Conservation (phyloP, 192 early-diverging fungal species). For the Glomus cerebriforme region DNA sequence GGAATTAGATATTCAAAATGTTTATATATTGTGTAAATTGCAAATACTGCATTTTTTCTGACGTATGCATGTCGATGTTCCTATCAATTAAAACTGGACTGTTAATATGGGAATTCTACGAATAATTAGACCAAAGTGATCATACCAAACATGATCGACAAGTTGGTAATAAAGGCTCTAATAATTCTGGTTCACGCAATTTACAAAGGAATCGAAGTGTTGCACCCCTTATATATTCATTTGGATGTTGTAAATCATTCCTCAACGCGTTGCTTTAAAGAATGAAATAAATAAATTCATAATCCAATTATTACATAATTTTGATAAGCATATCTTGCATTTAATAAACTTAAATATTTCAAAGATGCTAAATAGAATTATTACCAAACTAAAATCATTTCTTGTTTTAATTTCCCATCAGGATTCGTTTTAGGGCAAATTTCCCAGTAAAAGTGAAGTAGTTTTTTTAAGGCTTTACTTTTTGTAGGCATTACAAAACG, state of each 20-base stretch:
- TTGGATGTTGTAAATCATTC: conserved; percentile 97
- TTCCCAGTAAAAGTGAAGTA: conserved; percentile 96
- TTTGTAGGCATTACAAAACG: conserved; percentile 95
- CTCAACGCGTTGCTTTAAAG: conserved; percentile 79
- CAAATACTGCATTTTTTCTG: conserved; percentile 95
- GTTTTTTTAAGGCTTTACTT: conserved; percentile 96
- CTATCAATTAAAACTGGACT: conserved; percentile 39
- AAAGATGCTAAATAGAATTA: conserved; percentile 19
- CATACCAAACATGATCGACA: conserved; percentile 82
- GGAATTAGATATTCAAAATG: conserved; percentile 91
- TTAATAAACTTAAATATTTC: neutral
- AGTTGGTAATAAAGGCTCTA: conserved; percentile 92
- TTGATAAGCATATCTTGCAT: neutral
- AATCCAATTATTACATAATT: neutral
- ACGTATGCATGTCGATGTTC: conserved; percentile 98
- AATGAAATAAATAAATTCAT: conserved; percentile 1
- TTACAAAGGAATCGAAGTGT: conserved; percentile 96
- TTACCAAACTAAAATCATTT: conserved; percentile 94
- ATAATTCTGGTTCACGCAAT: conserved; percentile 89
- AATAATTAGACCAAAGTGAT: neutral
- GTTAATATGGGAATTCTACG: conserved; percentile 20
- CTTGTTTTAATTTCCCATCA: conserved; percentile 92
- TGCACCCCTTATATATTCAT: conserved; percentile 95
- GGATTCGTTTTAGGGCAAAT: conserved; percentile 91
- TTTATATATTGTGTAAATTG: conserved; percentile 88